A percentile compares a stretch with the other conserved stretches of the same genome.
These are phyloP conservation scores for Eragrostis curvula DNA, from an alignment of 176 grass and related monocot genomes.

Conservation along the genomic window DNA sequence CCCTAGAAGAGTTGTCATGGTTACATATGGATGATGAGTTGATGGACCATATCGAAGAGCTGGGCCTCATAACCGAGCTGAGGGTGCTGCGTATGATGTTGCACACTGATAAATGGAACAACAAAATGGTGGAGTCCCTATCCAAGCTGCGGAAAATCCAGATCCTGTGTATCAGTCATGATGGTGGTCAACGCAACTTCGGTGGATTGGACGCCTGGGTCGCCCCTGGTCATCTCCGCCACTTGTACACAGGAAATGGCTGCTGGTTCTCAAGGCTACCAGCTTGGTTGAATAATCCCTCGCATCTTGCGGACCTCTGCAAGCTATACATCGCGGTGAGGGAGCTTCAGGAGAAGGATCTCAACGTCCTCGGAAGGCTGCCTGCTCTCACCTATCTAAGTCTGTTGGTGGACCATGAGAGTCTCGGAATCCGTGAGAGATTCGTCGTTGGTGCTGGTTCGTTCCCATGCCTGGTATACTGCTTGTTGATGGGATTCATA, in stretches of 20 bases:
- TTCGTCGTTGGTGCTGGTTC: neutral
- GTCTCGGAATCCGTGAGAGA: neutral
- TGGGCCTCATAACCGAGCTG: neutral
- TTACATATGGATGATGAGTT: neutral
- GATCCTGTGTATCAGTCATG: fast-evolving
- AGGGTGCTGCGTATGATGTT: neutral
- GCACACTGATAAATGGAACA: neutral
- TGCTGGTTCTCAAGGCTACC: neutral
- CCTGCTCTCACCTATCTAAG: neutral
- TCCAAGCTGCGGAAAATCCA: neutral
- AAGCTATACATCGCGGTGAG: neutral
- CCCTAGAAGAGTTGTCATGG: neutral
- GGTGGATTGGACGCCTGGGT: neutral
- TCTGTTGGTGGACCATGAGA: neutral
- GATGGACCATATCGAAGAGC: neutral
- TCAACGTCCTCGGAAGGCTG: neutral
- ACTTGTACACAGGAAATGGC: fast-evolving
- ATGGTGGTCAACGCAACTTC: neutral
- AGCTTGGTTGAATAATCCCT: neutral
- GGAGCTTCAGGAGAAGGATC: neutral
- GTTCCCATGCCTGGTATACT: neutral
- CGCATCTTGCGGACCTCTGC: fast-evolving
- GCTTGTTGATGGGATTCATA: neutral
- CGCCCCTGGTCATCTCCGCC: neutral
- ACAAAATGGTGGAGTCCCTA: neutral